Conservation (phyloP, 2,329 filamentous ascomycete genomes). For the Xylaria sp. region DNA sequence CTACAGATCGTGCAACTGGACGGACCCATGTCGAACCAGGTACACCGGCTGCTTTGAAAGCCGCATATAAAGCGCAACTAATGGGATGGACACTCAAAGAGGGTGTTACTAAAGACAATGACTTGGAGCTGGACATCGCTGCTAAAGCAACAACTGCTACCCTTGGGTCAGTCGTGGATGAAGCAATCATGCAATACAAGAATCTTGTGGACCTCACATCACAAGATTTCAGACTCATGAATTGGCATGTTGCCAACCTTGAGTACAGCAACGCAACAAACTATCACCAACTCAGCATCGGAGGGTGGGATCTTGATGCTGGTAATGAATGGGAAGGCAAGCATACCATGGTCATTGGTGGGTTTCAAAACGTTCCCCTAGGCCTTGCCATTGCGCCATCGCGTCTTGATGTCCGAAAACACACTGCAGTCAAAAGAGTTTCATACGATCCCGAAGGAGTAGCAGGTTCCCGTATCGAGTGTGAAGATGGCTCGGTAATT, state of each 20-base stretch:
- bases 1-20: slow-evolving; percentile 72
- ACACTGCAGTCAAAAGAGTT: slow-evolving; percentile 74
- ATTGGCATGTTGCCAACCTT: slow-evolving; percentile 98
- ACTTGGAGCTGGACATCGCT: slow-evolving; percentile 72
- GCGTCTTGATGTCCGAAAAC: slow-evolving; percentile 77
- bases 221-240: slow-evolving; percentile 87
- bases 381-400: slow-evolving; percentile 80
- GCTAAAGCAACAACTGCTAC: slow-evolving; percentile 72
- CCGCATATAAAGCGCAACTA: slow-evolving; percentile 74
- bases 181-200: slow-evolving; percentile 88
- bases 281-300: slow-evolving; percentile 83
- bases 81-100: slow-evolving; percentile 84
- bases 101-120: slow-evolving; percentile 65
- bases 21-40: slow-evolving; percentile 74
- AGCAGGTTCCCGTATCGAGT: slow-evolving; percentile 68
- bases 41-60: slow-evolving; percentile 71
- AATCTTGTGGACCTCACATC: slow-evolving; percentile 80
- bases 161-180: slow-evolving; percentile 88
- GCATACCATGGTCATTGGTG: slow-evolving; percentile 91
- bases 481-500: slow-evolving; percentile 75
- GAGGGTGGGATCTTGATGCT: slow-evolving; percentile 95
- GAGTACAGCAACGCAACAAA: slow-evolving; percentile 97
- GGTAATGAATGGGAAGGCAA: slow-evolving; percentile 97
- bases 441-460: slow-evolving; percentile 60
- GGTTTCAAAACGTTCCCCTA: slow-evolving; percentile 91